Conservation (phyloP, 2,329 filamentous ascomycete species). For the Graphilbum sp. region DNA sequence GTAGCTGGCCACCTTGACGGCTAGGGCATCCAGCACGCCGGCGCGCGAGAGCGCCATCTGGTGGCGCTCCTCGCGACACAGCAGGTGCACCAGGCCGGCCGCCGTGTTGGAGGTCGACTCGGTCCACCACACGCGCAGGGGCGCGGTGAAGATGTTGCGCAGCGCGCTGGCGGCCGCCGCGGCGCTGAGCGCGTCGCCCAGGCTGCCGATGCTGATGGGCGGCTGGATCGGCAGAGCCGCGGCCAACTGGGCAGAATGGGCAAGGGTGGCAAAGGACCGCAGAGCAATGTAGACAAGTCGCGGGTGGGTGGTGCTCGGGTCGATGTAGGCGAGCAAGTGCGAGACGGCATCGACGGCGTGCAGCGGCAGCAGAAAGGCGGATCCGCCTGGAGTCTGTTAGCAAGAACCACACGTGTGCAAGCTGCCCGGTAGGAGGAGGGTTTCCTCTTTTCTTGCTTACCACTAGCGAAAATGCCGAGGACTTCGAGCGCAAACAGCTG, state of each 20-base stretch:
- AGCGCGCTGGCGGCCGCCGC: conserved; percentile 50
- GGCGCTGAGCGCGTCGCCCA: conserved; percentile 21
- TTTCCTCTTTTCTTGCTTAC: conserved; percentile 27
- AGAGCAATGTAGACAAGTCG: conserved; percentile 59
- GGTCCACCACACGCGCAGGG: background rate
- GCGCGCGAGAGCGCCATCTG: conserved; percentile 54
- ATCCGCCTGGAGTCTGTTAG: conserved; percentile 45
- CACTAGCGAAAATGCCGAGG: conserved; percentile 70
- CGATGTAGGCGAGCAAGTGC: conserved; percentile 54
- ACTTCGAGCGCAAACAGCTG: conserved; percentile 69
- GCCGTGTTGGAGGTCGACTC: conserved; percentile 36
- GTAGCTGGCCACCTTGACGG: conserved; percentile 55
- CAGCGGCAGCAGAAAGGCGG: conserved; percentile 61
- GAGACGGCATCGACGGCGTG: conserved; percentile 51
- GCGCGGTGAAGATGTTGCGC: conserved; percentile 40
- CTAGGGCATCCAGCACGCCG: conserved; percentile 64
- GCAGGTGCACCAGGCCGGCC: conserved; percentile 34
- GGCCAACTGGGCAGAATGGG: conserved; percentile 30
- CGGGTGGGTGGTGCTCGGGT: conserved; percentile 44
- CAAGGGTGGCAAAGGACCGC: conserved; percentile 55
- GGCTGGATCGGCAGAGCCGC: conserved; percentile 32
- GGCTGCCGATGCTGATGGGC: conserved; percentile 21
- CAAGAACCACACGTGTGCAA: background rate
- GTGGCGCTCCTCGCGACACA: conserved; percentile 55
- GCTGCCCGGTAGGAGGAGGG: background rate